Evolutionary conservation across 495 filamentous ascomycete genomes (phyloP), one percentile per base, ranked within the genome.

Genomic region (Penicillium egyptiacum): DNA sequence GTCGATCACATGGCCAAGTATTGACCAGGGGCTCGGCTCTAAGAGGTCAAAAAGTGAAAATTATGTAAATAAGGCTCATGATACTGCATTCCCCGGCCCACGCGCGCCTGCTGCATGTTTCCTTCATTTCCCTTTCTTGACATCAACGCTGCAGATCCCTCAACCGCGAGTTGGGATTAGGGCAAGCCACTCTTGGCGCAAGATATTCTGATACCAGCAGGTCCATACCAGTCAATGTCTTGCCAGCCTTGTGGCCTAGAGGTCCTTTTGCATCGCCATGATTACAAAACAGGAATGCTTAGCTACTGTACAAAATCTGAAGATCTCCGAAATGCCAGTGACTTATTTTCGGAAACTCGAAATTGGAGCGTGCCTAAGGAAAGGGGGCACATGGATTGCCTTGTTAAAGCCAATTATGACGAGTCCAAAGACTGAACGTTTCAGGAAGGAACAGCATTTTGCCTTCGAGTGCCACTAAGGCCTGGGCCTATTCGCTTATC

Each of bases 1-100:
- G 71, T 62, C 60, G 65, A 71, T 75, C 69, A 58, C 66, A 68
- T 70, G 64, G 59, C 64, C 50, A 60, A 58, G 64, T 62, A 65
- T 53, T 62, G 56, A 56, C 48, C 56, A 65, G 55, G 53, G 52
- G 57, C 57, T 59, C 35, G 14, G 30, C 20, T 30, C n/a, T 23
- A 55, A 39, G 22, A 8, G 23, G 17, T 16, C 23, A 19, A 28
- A 48, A 47, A 40, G 42, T 39, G 37, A 28, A 14, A 39, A 48
- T 17, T 48, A 19, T n/a, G n/a, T n/a, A 25, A 31, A 9, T 14
- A 48, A 43, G 42, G 26, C 46, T 57, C 30, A 51, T 40, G 45
- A 53, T 49, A 30, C 30, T 26, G 50, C 57, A 62, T 67, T 59
- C 56, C 40, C 47, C 50, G 50, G 50, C 50, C 61, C 56, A 65